Evolutionary conservation across 2,329 filamentous ascomycete genomes (phyloP), one percentile per base, ranked within the genome.

Genomic region (Cladosporium velox): DNA sequence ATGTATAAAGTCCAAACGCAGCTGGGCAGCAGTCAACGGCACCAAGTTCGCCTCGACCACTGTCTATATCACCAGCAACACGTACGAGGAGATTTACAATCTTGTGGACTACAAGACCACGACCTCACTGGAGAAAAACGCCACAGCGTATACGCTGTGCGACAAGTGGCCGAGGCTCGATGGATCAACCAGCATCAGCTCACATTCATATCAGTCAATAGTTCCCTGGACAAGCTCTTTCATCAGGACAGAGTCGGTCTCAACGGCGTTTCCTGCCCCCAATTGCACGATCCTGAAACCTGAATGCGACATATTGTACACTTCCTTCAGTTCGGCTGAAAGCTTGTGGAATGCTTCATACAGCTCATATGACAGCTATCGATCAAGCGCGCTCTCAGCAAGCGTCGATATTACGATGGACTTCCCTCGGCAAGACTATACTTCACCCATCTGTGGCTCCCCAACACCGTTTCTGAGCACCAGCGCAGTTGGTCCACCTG

Each of bases 161-260:
- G 71, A 72, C 64, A 69, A 69, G 28, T 72, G 41, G 26, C 70
- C 69, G 7, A 67, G 71, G 12, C 64, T 72, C 14, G 54, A 70
- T 58, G 70, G 67, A n/a, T 52, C 35, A 59, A 70, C 67, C 28
- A 67, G 38, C 10, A 57, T 67, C 12, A 57, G 14, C 24, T 34
- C 15, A 30, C 24, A 8, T 35, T 24, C 30, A 49, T 47, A 26
- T 41, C 24, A 14, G 26, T 21, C 32, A 6, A 49, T 21, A 32
- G 14, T 2, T 34, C 52, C n/a, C 26, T 55, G 47, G 24, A 59
- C 30, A 35, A 32, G 26, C 10, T 38, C 54, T 26, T 67, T 54
- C 38, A 55, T 47, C 10, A 59, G 51, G 14, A 61, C 34, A 14
- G 26, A n/a, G 18, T 47, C 59, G 8, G 61, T 65, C 5, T 60